Conservation (phyloP, 257 asterid genomes). For the Paulownia fortunei region DNA sequence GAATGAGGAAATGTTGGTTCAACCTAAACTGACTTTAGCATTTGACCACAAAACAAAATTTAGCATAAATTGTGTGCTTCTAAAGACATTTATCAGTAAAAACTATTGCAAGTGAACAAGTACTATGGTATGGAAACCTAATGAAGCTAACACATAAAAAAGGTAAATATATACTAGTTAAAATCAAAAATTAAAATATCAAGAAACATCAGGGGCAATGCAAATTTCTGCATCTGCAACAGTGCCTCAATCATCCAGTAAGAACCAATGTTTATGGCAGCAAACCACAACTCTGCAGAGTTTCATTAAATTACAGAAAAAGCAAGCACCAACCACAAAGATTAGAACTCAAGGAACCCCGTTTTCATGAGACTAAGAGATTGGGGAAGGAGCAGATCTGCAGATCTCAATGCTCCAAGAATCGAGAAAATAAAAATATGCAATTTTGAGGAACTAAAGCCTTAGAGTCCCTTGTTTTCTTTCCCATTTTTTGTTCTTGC, state of each 20-base stretch:
- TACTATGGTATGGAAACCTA: too few relatives aligned
- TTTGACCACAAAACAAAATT: not conserved
- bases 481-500: constrained; percentile 52
- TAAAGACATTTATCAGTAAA: too few relatives aligned
- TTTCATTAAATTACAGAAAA: not conserved
- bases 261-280: not conserved
- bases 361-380: not conserved
- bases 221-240: constrained; percentile 16
- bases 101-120: too few relatives aligned
- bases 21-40: not conserved
- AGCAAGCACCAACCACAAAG: not conserved
- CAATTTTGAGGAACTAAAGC: not conserved
- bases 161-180: not conserved
- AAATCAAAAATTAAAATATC: not conserved
- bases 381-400: not conserved
- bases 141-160: not conserved
- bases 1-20: not conserved
- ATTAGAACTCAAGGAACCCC: not conserved
- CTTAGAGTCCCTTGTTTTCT: constrained; percentile 60
- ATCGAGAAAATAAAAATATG: not conserved
- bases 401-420: not conserved
- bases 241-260: not conserved
- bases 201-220: not conserved
- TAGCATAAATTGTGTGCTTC: too few relatives aligned
- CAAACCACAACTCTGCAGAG: not conserved